phyloP scores from a whole-genome alignment of 129 eudicot species.

The Dittrichia graveolens region DNA sequence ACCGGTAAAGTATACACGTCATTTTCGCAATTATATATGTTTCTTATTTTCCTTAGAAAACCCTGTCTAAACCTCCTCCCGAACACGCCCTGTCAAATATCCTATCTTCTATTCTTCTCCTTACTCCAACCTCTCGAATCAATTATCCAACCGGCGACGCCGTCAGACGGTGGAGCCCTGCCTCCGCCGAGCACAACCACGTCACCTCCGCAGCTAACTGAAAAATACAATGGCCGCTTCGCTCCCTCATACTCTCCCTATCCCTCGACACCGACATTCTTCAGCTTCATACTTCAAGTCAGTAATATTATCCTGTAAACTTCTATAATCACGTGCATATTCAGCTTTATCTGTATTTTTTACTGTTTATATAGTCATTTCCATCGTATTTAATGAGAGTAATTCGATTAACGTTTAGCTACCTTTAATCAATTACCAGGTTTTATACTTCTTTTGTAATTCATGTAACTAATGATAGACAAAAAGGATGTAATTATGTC shows the following conservation, averaged over 20 bases:
- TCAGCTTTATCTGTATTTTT: neutral
- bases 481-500: constrained; percentile 1
- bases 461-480: neutral
- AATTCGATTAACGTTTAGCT: constrained; percentile 1
- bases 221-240: constrained; percentile 37
- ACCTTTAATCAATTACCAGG: constrained; percentile 6
- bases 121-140: constrained; percentile 12
- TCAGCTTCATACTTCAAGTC: constrained; percentile 39
- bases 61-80: constrained; percentile 22
- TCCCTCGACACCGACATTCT: constrained; percentile 39
- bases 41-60: too few relatives aligned
- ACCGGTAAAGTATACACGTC: too few relatives aligned
- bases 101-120: constrained; percentile 30
- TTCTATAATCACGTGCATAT: neutral
- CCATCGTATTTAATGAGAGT: neutral
- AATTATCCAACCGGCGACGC: constrained; percentile 32
- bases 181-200: constrained; percentile 24
- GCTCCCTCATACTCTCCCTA: constrained; percentile 41
- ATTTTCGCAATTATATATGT: too few relatives aligned
- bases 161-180: constrained; percentile 11
- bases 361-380: neutral
- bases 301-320: constrained; percentile 10
- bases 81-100: constrained; percentile 7
- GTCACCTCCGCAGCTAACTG: constrained; percentile 8
- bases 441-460: neutral